Percentiles rank a stretch among this genome's conserved stretches.
phyloP scores from a whole-genome alignment of 192 early-diverging fungal genomes.

The Coemansia sp. region DNA sequence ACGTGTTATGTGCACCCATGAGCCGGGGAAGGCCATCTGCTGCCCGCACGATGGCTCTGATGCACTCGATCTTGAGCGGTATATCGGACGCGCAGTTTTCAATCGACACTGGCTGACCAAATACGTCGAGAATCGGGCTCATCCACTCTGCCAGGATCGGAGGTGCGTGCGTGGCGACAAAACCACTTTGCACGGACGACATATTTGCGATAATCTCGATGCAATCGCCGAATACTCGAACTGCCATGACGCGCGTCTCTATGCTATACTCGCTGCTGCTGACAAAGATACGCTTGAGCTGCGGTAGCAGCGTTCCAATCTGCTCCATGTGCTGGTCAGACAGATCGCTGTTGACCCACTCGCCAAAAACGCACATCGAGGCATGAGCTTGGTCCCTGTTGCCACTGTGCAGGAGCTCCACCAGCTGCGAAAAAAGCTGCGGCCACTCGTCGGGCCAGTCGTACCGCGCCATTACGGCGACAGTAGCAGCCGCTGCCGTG shows the following conservation, averaged over 20 bases:
- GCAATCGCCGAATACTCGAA: slow-evolving; percentile 80
- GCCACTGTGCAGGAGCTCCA: slow-evolving; percentile 63
- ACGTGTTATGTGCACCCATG: slow-evolving; percentile 19
- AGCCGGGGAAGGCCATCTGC: slow-evolving; percentile 30
- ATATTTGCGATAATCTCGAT: slow-evolving; percentile 82
- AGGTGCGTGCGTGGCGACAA: slow-evolving; percentile 65
- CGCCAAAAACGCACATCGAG: slow-evolving; percentile 77
- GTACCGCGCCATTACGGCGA: slow-evolving; percentile 85
- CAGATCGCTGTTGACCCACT: slow-evolving; percentile 84
- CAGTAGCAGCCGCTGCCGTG: slow-evolving; percentile 62
- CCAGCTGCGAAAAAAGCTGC: slow-evolving; percentile 75
- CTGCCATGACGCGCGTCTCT: slow-evolving; percentile 68
- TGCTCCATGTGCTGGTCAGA: slow-evolving; percentile 83
- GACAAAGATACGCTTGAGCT: slow-evolving; percentile 78
- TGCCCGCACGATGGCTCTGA: slow-evolving; percentile 35
- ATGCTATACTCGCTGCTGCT: slow-evolving; percentile 25
- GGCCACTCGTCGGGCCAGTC: slow-evolving; percentile 97
- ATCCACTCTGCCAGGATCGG: slow-evolving; percentile 82
- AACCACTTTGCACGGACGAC: slow-evolving; percentile 70
- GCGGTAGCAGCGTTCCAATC: slow-evolving; percentile 79
- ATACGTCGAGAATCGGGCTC: slow-evolving; percentile 60
- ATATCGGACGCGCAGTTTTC: slow-evolving; percentile 27
- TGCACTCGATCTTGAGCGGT: slow-evolving; percentile 44
- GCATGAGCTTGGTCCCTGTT: slow-evolving; percentile 74
- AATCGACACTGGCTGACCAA: slow-evolving; percentile 55